Evolutionary conservation across 768 basidiomycete genomes (phyloP), one percentile per base, ranked within the genome.

Genomic region (Suillus occidentalis): DNA sequence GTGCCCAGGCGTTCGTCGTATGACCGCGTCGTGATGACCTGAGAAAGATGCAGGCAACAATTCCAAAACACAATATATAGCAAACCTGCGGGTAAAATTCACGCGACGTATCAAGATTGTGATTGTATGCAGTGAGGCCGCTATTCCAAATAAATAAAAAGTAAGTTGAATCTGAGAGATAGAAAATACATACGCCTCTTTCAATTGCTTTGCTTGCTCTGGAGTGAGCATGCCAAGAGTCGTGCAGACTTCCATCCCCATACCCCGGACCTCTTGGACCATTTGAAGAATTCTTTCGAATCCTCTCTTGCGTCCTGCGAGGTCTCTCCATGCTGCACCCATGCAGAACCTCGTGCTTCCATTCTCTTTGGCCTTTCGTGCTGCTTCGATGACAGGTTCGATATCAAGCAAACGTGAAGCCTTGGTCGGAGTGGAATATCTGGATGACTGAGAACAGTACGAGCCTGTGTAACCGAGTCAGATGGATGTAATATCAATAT

Each of bases 161-260:
- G 55, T 55, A 55, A 63, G 58, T 36, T 61, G 34, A 52, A 60
- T 70, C 0, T 60, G 49, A 13, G 47, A 62, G 52, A 55, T 36
- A 40, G 37, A 36, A 68, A 56, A 57, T 18, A 79, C 90, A 69
- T 76, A 93, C 92, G 97, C 97, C 80, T 95, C 89, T 77, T 98
- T 99, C 66, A 99, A 83, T 71, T 90, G 90, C 67, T 82, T 82
- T 31, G 97, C 97, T 78, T 99, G 97, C 65, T 95, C 94, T 28
- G 95, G 92, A 13, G 89, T 87, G 56, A 99, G 83, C 97, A 99
- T 99, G 55, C 97, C 97, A 37, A 99, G 86, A 6, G 97, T 99
- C 49, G 97, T 98, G 81, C 97, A 99, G 31, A 99, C 97, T 79
- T 99, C 97, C 97, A 99, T 97, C 47, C 90, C 96, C 93, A 98